Evolutionary conservation across 2,329 filamentous ascomycete species (phyloP), one percentile per base, ranked within the genome.

Genomic region (Botrytis paeoniae): DNA sequence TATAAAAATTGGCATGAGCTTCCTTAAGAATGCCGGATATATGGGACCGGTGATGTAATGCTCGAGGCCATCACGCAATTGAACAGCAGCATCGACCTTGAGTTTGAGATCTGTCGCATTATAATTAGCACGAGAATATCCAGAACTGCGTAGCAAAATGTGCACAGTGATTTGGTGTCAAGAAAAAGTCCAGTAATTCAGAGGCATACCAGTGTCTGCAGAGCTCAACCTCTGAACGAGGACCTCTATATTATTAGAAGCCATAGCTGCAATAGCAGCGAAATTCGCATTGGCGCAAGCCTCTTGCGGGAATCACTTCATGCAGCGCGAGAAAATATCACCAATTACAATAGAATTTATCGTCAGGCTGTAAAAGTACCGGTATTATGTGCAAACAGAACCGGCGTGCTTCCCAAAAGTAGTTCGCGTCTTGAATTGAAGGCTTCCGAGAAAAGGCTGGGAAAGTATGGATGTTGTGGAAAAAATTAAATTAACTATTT

Each of bases 31-130:
- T 69, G 88, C 86, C 41, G 89, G 84, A 82, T 98, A 99, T 78
- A 90, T 90, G 72, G 88, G 86, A 70, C 93, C 91, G 79, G 89
- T 89, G 71, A 92, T 94, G 85, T 96, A 97, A 80, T 94, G 88
- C 77, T 99, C 97, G 78, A 98, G 91, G 79, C 89, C 94, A 83
- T 99, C 97, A 81, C 96, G 93, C 79, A 99, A 86, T 77, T 95
- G 92, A 70, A 91, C 90, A 75, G 95, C 94, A 76, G 94, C 90
- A 79, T 94, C 93, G 75, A 92, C 88, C 84, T 95, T 97, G 73
- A 90, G 84, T 84, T 93, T 93, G 73, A 91, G 84, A 85, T 98
- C 96, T 97, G 70, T 78, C 60, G 70, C 54, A 37, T 68, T 62
- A 57, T 60, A 69, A 35, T 77, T 63, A 79, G 78, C 45, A 72